phyloP scores from a whole-genome alignment of 2,329 filamentous ascomycete species.

The Pseudogymnoascus sp. region DNA sequence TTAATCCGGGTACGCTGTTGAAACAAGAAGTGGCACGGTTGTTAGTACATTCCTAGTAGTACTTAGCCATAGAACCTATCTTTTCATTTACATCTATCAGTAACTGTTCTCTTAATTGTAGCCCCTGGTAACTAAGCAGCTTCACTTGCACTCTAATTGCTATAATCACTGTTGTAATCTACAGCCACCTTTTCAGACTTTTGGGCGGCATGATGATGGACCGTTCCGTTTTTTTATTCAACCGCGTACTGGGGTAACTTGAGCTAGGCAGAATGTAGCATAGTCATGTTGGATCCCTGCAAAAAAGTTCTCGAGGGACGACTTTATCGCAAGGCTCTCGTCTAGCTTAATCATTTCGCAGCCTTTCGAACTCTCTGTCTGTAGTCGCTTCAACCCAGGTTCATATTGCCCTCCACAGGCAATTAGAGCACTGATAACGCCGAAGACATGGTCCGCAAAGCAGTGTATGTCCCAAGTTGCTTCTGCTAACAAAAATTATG shows the following conservation, averaged over 20 bases:
- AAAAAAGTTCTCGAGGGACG: constrained; percentile 1
- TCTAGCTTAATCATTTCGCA: constrained; percentile 5
- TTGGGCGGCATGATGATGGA: no score
- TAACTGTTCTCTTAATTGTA: no score
- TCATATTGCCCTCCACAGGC: constrained; percentile 9
- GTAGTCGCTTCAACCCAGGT: constrained; percentile 3
- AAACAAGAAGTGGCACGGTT: no score
- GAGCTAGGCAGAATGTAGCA: neutral
- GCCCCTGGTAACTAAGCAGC: no score
- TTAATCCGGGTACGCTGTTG: neutral
- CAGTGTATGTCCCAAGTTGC: constrained; percentile 11
- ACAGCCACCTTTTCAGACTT: no score
- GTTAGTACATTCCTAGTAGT: no score
- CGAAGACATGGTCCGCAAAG: constrained; percentile 11
- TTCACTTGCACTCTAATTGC: no score
- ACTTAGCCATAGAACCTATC: no score
- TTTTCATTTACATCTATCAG: no score
- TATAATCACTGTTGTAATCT: no score
- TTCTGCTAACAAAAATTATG: neutral
- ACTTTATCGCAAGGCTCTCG: constrained; percentile 9
- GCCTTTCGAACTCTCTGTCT: constrained; percentile 1
- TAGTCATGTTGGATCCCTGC: neutral
- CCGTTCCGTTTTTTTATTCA: no score
- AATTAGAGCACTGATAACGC: constrained; percentile 1
- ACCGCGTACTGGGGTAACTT: neutral